phyloP scores from a whole-genome alignment of 106 monocot species.

The Dendrobium officinale region DNA sequence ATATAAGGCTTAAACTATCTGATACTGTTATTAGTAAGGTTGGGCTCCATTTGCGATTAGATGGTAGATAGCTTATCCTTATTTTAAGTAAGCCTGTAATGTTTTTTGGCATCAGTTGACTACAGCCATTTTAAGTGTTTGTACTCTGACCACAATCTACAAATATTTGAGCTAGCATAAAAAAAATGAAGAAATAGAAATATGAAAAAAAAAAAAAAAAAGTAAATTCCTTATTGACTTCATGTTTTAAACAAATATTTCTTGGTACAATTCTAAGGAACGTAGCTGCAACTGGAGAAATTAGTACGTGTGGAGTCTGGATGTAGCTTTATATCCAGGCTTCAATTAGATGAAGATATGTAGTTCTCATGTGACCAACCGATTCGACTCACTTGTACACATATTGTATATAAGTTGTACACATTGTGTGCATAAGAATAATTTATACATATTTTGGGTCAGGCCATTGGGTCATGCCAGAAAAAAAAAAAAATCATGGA shows the following conservation, averaged over 20 bases:
- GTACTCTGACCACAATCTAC: background rate
- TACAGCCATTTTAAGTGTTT: background rate
- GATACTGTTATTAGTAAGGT: background rate
- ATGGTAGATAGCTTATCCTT: slow-evolving; percentile 5
- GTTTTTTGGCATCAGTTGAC: background rate
- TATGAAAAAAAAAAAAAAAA: background rate
- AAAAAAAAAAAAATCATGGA: too few relatives aligned
- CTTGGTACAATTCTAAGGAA: background rate
- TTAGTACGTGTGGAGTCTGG: too few relatives aligned
- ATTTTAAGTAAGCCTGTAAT: background rate
- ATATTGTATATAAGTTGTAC: too few relatives aligned
- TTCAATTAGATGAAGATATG: too few relatives aligned
- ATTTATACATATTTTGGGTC: too few relatives aligned
- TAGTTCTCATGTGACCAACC: too few relatives aligned
- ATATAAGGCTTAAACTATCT: slow-evolving; percentile 37
- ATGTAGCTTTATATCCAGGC: too few relatives aligned
- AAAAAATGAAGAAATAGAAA: background rate
- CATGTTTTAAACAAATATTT: background rate
- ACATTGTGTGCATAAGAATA: too few relatives aligned
- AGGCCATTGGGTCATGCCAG: too few relatives aligned
- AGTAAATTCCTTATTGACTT: background rate
- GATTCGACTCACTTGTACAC: too few relatives aligned
- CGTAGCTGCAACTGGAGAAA: background rate
- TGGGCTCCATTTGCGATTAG: background rate
- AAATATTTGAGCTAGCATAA: background rate